Conservation (phyloP, 139 green algal species). For the Mesostigma viride region DNA sequence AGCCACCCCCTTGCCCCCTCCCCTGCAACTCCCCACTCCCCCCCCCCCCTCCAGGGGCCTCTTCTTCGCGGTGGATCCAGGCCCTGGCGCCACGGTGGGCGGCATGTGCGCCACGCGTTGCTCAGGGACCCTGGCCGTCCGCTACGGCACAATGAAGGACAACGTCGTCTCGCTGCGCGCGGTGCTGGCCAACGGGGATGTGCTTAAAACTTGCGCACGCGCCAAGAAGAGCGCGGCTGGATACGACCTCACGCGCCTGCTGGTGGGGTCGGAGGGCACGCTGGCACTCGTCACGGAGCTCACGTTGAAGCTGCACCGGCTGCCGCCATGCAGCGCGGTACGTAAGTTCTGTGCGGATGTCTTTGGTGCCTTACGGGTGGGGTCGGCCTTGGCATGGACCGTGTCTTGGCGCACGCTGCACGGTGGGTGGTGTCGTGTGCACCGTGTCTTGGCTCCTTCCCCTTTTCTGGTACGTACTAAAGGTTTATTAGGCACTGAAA, state of each 20-base stretch:
- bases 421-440: too few species aligned
- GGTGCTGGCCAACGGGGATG: conserved; percentile 28
- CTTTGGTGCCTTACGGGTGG: too few species aligned
- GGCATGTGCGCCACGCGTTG: conserved; percentile 30
- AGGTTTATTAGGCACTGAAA: too few species aligned
- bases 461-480: too few species aligned
- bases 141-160: conserved; percentile 36
- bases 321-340: conserved; percentile 24
- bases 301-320: conserved; percentile 26
- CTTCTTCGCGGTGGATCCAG: conserved; percentile 34
- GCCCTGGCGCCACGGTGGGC: conserved; percentile 31
- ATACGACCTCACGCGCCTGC: conserved; percentile 33
- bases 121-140: conserved; percentile 26
- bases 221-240: conserved; percentile 27
- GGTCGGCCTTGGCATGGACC: too few species aligned
- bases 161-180: conserved; percentile 29
- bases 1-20: too few species aligned
- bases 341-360: too few species aligned
- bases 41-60: too few species aligned
- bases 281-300: conserved; percentile 33
- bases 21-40: too few species aligned
- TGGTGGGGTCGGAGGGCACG: conserved; percentile 31
- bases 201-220: conserved; percentile 20
- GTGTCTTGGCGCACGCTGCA: too few species aligned
- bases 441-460: too few species aligned